These are phyloP conservation scores for Vanrija sp. DNA, from an alignment of 1,284 basidiomycete species.

Conservation along the genomic window DNA sequence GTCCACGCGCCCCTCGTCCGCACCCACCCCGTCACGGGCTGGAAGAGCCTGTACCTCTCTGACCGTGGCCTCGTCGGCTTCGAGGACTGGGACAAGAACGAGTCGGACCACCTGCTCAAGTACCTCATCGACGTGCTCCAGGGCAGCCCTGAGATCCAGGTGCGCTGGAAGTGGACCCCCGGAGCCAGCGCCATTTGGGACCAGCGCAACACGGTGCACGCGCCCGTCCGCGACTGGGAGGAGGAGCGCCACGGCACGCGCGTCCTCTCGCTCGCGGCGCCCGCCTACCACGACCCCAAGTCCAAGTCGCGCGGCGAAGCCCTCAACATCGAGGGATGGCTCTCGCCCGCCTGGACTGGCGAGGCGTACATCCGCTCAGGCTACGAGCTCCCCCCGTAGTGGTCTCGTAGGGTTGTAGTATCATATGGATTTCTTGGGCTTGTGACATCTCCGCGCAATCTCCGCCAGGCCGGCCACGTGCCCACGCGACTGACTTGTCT, in stretches of 20 bases:
- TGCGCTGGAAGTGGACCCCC: conserved; percentile 25
- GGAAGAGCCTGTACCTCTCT: conserved; percentile 62
- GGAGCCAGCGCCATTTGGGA: conserved; percentile 27
- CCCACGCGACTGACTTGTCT: too few relatives aligned
- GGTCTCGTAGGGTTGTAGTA: too few relatives aligned
- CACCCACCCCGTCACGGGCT: conserved; percentile 58
- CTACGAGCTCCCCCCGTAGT: too few relatives aligned
- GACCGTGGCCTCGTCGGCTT: conserved; percentile 24
- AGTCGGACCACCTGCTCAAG: conserved; percentile 13
- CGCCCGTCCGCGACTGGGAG: conserved; percentile 28
- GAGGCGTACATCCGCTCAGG: too few relatives aligned
- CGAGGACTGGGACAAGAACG: conserved; percentile 14
- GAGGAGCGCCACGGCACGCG: conserved; percentile 27
- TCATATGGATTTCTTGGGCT: too few relatives aligned
- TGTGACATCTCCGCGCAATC: too few relatives aligned
- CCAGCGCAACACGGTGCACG: conserved; percentile 24
- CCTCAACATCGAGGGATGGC: neutral
- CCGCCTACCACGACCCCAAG: conserved; percentile 31
- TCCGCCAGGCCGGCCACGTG: too few relatives aligned
- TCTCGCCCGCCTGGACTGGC: too few relatives aligned
- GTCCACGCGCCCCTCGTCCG: conserved; percentile 56
- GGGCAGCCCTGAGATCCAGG: conserved; percentile 24
- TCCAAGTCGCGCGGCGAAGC: conserved; percentile 24
- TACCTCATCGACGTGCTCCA: conserved; percentile 19
- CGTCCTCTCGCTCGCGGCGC: conserved; percentile 33